Evolutionary conservation across 2,329 filamentous ascomycete genomes (phyloP).

Genomic region (Cordyceps javanica): DNA sequence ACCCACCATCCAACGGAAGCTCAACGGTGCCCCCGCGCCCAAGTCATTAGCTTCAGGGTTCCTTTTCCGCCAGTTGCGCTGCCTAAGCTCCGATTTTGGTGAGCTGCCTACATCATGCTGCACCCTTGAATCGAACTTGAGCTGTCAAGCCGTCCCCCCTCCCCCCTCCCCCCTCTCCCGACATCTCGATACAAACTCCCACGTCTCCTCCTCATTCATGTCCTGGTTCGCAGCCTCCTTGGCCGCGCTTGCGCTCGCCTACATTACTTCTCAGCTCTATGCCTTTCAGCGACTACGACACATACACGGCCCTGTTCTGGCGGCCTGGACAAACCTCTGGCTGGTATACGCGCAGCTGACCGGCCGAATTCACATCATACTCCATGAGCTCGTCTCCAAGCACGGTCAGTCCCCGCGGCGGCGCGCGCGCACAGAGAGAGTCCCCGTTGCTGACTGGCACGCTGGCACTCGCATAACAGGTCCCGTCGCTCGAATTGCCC

Average conservation of each 20-base stretch:
- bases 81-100: not conserved
- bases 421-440: not conserved
- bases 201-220: not conserved
- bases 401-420: not conserved
- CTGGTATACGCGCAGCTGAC: constrained; percentile 21
- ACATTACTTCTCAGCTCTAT: not conserved
- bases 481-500: constrained; percentile 22
- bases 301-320: constrained; percentile 22
- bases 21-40: not conserved
- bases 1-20: too few species aligned
- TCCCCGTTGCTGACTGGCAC: not conserved
- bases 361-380: not conserved
- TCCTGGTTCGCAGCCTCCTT: not conserved
- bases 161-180: not conserved
- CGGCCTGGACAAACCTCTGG: constrained; percentile 26
- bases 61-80: not conserved
- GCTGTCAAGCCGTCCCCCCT: not conserved
- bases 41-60: not conserved
- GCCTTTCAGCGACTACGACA: constrained; percentile 19
- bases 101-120: too few species aligned
- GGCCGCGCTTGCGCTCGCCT: not conserved
- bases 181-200: not conserved
- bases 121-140: not conserved
- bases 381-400: not conserved
- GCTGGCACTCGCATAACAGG: constrained; percentile 15